A percentile compares a stretch with the other conserved stretches of the same genome.
phyloP scores from a whole-genome alignment of 73 alveolate genomes.

The Tetrahymena thermophila region DNA sequence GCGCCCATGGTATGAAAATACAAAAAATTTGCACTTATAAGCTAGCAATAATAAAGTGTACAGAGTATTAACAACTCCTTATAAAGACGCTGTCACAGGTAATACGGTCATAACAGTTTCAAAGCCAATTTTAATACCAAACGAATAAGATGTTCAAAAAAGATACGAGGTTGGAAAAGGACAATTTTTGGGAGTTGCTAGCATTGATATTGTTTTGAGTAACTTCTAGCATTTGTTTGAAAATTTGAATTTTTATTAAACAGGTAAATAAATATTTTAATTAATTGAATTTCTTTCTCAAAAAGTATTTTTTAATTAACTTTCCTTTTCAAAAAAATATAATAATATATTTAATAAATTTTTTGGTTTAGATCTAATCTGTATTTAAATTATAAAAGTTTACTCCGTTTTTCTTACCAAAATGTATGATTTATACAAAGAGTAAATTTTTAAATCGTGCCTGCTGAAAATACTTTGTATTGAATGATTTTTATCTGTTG shows the following conservation, averaged over 20 bases:
- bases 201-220: background rate
- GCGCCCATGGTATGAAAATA: background rate
- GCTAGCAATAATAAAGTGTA: background rate
- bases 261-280: background rate
- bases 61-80: background rate
- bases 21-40: background rate
- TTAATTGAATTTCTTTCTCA: background rate
- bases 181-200: background rate
- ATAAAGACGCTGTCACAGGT: background rate
- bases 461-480: too few relatives aligned
- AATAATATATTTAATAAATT: too few relatives aligned
- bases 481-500: too few relatives aligned
- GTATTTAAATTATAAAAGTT: too few relatives aligned
- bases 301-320: background rate
- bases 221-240: background rate
- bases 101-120: background rate
- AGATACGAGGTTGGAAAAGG: background rate
- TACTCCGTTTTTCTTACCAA: too few relatives aligned
- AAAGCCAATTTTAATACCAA: background rate
- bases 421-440: too few relatives aligned
- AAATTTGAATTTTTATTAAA: background rate
- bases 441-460: too few relatives aligned
- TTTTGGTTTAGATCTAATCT: too few relatives aligned
- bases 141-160: background rate
- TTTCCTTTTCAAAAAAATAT: too few relatives aligned